Percentiles rank a stretch among this genome's conserved stretches.
Conservation (phyloP, 2,329 filamentous ascomycete genomes). For the Falciphora oryzae region DNA sequence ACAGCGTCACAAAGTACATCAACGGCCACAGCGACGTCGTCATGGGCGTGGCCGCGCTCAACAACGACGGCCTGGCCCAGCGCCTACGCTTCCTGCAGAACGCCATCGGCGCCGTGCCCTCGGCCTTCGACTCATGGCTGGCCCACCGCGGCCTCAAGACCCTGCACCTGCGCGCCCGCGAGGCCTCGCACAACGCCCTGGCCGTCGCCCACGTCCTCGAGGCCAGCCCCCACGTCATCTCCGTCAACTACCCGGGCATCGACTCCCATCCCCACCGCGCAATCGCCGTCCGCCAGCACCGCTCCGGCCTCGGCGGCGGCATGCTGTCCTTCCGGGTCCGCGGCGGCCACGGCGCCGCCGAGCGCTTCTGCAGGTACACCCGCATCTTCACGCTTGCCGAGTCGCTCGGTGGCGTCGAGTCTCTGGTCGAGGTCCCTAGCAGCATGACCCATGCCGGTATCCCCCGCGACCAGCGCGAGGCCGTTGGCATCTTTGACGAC, state of each 20-base stretch:
- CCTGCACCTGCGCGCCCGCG: constrained; percentile 82
- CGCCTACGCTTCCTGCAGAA: constrained; percentile 91
- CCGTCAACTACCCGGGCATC: constrained; percentile 93
- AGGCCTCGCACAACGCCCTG: constrained; percentile 77
- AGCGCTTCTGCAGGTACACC: constrained; percentile 86
- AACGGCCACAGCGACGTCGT: constrained; percentile 96
- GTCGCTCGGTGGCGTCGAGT: constrained; percentile 83
- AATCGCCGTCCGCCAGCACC: constrained; percentile 86
- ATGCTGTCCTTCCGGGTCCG: constrained; percentile 96
- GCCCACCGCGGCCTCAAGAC: constrained; percentile 97
- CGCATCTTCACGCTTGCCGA: constrained; percentile 91
- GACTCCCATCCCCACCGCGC: constrained; percentile 79
- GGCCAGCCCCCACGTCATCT: constrained; percentile 71
- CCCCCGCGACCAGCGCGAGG: constrained; percentile 82
- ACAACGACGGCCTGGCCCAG: constrained; percentile 70
- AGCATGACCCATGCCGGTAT: constrained; percentile 98
- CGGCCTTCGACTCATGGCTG: constrained; percentile 95
- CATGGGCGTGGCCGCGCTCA: constrained; percentile 96
- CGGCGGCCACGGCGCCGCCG: constrained; percentile 78
- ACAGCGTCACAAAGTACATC: constrained; percentile 98
- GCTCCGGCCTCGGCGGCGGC: constrained; percentile 87
- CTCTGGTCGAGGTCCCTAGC: constrained; percentile 81
- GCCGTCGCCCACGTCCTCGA: constrained; percentile 72
- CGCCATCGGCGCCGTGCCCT: constrained; percentile 91
- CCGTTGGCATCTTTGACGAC: constrained; percentile 90